Percentiles rank a stretch among this genome's conserved stretches.
These are phyloP conservation scores for Ilyonectria destructans DNA, from an alignment of 2,329 filamentous ascomycete genomes.

Conservation along the genomic window DNA sequence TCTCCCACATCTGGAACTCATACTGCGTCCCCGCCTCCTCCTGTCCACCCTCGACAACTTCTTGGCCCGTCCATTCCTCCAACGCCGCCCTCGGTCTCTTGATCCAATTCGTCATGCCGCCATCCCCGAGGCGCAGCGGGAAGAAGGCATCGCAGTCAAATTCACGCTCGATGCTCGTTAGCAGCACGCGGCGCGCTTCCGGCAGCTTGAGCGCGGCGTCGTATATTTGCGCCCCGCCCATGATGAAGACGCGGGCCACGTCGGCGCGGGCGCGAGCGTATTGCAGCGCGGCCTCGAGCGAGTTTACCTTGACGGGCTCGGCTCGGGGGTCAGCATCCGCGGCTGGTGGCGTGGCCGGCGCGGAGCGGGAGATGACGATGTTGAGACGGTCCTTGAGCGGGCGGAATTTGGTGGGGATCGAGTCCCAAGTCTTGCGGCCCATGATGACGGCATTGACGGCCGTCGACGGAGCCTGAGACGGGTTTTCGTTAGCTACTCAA, in stretches of 20 bases:
- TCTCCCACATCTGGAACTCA: conserved; percentile 84
- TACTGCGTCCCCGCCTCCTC: conserved; percentile 78
- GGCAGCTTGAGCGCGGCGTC: conserved; percentile 74
- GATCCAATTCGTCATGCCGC: conserved; percentile 67
- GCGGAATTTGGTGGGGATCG: conserved; percentile 83
- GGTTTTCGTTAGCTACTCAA: neutral
- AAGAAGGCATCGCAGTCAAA: conserved; percentile 87
- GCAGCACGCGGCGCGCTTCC: conserved; percentile 75
- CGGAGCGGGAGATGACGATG: conserved; percentile 80
- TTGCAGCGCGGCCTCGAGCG: conserved; percentile 72
- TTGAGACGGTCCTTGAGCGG: conserved; percentile 88
- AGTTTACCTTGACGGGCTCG: conserved; percentile 71
- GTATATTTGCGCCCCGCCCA: conserved; percentile 93
- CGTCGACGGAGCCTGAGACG: conserved; percentile 50
- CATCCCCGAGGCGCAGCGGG: conserved; percentile 69
- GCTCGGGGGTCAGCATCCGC: conserved; percentile 30
- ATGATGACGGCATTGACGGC: conserved; percentile 87
- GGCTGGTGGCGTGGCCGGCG: conserved; percentile 41
- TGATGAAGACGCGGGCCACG: conserved; percentile 82
- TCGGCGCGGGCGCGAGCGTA: conserved; percentile 59
- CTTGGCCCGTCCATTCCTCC: conserved; percentile 77
- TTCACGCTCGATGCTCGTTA: conserved; percentile 79
- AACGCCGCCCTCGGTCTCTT: conserved; percentile 68
- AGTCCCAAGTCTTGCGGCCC: conserved; percentile 98
- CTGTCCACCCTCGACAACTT: conserved; percentile 69